Base-by-base conservation (phyloP, 257 asterid species). In the Solanum etuberosum region DNA sequence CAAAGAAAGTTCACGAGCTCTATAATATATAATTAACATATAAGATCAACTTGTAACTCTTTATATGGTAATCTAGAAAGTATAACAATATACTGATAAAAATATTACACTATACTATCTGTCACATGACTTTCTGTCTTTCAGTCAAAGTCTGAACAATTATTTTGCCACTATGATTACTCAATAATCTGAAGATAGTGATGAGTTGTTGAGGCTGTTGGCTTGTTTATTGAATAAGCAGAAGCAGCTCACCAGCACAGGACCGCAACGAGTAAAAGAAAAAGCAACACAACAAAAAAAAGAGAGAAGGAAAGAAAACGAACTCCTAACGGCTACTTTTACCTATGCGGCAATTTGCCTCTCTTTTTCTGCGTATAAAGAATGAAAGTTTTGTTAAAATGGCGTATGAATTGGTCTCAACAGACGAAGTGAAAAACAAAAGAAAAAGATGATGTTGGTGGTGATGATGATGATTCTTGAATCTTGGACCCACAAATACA, bases 171-270 rank as follows among this genome's bases (percentile, higher is more conserved):
- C 29, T 46, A 80, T 73, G 85, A 80, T 80, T 80, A 80, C 68
- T 27, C 85, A 29, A 89, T 35, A 87, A 48, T 87, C 74, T 86
- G 32, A 88, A 5, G 21, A 11, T 76, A 70, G 80, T 6, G 37
- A 27, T 76, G 81, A 38, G 74, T 88, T 14, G 90, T 86, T 88
- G 90, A 82, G 92, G 92, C 86, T 61, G 93, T 91, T 92, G 91
- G 92, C 82, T 92, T 84, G 80, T 74, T 76, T 78, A 32, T 23
- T 6, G 18, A 18, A n/a, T 40, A 51, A 51, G 61, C 82, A 73
- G 40, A 85, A 73, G 70, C 84, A 8, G 43, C 32, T 20, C 27
- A 31, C 63, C 16, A 40, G 77, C 32, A 73, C 40, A 82, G 51
- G 73, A 86, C 29, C 37, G 61, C 43, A 72, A 1, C 27, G 7